Evolutionary conservation across 2,329 filamentous ascomycete genomes (phyloP).

Genomic region (Cryphonectria naterciae): DNA sequence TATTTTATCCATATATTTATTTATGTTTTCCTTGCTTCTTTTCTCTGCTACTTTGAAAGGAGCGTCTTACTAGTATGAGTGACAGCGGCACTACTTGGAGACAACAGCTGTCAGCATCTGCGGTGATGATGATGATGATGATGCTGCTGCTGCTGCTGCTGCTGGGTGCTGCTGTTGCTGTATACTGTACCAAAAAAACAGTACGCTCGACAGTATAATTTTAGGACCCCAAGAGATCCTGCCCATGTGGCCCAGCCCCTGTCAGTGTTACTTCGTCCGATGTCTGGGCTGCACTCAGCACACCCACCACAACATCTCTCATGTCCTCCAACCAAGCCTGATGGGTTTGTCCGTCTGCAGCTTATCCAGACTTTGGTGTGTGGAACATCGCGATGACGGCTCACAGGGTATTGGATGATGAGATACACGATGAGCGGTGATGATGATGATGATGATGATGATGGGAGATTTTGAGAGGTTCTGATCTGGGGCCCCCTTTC

Average conservation of each 20-base stretch:
- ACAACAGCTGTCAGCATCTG: slow-evolving; percentile 13
- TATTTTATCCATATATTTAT: no score
- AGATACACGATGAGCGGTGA: background rate
- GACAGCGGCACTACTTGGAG: background rate
- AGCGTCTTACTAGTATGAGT: background rate
- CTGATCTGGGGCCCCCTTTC: background rate
- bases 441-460: background rate
- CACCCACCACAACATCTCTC: background rate
- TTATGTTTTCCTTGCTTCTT: background rate
- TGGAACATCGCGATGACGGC: background rate
- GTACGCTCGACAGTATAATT: slow-evolving; percentile 18
- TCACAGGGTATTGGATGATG: background rate
- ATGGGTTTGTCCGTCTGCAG: background rate
- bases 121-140: background rate
- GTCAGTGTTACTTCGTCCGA: slow-evolving; percentile 14
- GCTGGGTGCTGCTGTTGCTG: background rate
- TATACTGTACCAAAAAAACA: background rate
- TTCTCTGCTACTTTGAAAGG: background rate
- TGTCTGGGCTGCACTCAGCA: background rate
- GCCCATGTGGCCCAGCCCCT: slow-evolving; percentile 24
- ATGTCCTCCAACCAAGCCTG: background rate
- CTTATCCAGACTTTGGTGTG: background rate
- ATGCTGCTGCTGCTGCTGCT: background rate
- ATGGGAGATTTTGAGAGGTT: background rate
- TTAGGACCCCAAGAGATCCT: slow-evolving; percentile 24